A percentile compares a stretch with the other conserved stretches of the same genome.
Conservation (phyloP, 805 yeast genomes). For the Sungouiella thailandica region DNA sequence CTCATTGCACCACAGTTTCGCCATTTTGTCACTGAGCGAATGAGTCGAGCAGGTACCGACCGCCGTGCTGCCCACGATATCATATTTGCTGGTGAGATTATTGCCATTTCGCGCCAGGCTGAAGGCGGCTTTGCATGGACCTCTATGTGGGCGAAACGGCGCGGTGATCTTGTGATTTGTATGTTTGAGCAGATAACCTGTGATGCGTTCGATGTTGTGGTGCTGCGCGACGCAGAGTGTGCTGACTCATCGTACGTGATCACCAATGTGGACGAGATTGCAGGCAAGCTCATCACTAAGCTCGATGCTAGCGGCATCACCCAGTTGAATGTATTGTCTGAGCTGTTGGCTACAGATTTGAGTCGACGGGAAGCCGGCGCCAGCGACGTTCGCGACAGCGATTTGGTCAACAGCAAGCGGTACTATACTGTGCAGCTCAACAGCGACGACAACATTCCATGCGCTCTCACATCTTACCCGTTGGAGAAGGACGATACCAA, state of each 20-base stretch:
- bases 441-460: slow-evolving; percentile 53
- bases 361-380: not conserved
- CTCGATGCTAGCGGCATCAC: slow-evolving; percentile 12
- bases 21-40: slow-evolving; percentile 58
- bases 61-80: slow-evolving; percentile 19
- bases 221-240: slow-evolving; percentile 10
- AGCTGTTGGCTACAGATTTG: slow-evolving; percentile 23
- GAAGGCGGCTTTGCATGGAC: slow-evolving; percentile 69
- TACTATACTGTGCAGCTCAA: slow-evolving; percentile 54
- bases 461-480: slow-evolving; percentile 65
- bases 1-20: slow-evolving; percentile 74
- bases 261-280: slow-evolving; percentile 26
- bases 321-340: slow-evolving; percentile 20
- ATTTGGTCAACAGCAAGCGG: slow-evolving; percentile 48
- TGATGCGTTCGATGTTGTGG: slow-evolving; percentile 27
- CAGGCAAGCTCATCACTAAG: slow-evolving; percentile 28
- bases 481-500: slow-evolving; percentile 42
- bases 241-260: slow-evolving; percentile 13
- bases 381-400: slow-evolving; percentile 20
- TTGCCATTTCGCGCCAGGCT: slow-evolving; percentile 71
- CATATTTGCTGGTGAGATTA: slow-evolving; percentile 77
- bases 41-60: slow-evolving; percentile 24
- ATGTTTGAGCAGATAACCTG: slow-evolving; percentile 80
- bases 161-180: slow-evolving; percentile 66
- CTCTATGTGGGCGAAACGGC: slow-evolving; percentile 83